Conservation (phyloP, 441 rosid genomes). For the Brassica hybrid region DNA sequence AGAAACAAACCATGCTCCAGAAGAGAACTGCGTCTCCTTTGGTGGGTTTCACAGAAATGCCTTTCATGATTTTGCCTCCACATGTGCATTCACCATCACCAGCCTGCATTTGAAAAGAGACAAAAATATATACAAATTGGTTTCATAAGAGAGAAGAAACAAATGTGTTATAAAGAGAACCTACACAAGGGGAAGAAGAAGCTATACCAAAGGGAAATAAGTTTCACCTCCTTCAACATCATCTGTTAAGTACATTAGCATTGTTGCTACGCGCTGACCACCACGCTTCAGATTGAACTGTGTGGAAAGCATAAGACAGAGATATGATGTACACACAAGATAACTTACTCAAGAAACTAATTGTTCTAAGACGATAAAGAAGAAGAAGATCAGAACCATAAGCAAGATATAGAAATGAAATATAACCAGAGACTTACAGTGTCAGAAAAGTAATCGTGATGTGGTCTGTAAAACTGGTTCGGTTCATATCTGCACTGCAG, state of each 20-base stretch:
- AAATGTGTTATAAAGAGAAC: background rate
- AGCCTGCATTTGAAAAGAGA: slow-evolving; percentile 56
- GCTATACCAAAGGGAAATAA: slow-evolving; percentile 82
- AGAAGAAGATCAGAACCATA: slow-evolving; percentile 3
- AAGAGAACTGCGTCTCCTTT: slow-evolving; percentile 94
- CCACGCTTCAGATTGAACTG: slow-evolving; percentile 93
- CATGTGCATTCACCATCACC: slow-evolving; percentile 85
- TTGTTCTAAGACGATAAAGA: background rate
- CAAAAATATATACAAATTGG: background rate
- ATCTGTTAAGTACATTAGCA: slow-evolving; percentile 92
- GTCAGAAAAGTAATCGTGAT: slow-evolving; percentile 92
- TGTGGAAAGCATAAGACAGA: background rate
- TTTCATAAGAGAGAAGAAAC: background rate
- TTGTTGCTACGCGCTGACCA: slow-evolving; percentile 92
- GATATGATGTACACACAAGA: background rate
- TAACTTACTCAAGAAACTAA: background rate
- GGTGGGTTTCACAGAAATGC: slow-evolving; percentile 81
- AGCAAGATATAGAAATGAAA: background rate
- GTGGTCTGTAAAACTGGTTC: slow-evolving; percentile 86
- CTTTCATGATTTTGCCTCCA: slow-evolving; percentile 77
- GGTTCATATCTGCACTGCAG: slow-evolving; percentile 94
- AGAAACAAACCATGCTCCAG: slow-evolving; percentile 96
- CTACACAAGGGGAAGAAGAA: background rate
- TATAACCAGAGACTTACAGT: slow-evolving; percentile 39
- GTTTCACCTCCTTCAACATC: slow-evolving; percentile 97